Evolutionary conservation across 2,329 filamentous ascomycete species (phyloP), one percentile per base, ranked within the genome.

Genomic region (Orbilia brochopaga): DNA sequence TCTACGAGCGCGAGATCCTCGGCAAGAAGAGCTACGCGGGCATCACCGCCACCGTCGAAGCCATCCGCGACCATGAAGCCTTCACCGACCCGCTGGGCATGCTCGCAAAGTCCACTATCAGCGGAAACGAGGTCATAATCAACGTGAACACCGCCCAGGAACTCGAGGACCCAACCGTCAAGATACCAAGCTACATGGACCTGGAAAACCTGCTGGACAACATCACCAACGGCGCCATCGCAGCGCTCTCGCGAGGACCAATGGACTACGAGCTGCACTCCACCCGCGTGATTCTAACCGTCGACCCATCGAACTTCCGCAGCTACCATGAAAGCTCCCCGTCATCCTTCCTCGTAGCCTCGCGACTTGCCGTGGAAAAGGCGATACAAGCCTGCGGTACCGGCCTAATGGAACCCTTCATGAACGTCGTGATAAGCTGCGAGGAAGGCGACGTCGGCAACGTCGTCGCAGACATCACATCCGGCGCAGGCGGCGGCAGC

Each of bases 371-470:
- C 1, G 88, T 92, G 0, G 86, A 88, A 69, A 82, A 84, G 7
- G 88, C 88, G 0, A 83, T 97, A 0, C 85, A 83, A 8, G 79
- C 81, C 27, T 78, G 81, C 1, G 81, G 82, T 1, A 85, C 91
- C 0, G 84, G 85, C 0, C 82, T 99, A 42, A 89, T 97, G 81
- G 94, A 99, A 78, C 94, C 94, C 0, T 90, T 99, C 61, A 97
- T 97, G 91, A 87, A 88, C 70, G 91, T 90, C 3, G 87, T 88
- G 58, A 96, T 99, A 77, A 88, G 86, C 75, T 91, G 94, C 55
- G 90, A 94, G 57, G 93, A 97, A 79, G 84, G 85, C 4, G 88
- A 86, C 5, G 87, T 96, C 0, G 92, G 92, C 2, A 85, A 85
- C 2, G 90, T 99, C 8, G 88, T 95, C 35, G 91, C 95, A 75